Conservation (phyloP, 1,139 yeast genomes). For the Pichia sp. region DNA sequence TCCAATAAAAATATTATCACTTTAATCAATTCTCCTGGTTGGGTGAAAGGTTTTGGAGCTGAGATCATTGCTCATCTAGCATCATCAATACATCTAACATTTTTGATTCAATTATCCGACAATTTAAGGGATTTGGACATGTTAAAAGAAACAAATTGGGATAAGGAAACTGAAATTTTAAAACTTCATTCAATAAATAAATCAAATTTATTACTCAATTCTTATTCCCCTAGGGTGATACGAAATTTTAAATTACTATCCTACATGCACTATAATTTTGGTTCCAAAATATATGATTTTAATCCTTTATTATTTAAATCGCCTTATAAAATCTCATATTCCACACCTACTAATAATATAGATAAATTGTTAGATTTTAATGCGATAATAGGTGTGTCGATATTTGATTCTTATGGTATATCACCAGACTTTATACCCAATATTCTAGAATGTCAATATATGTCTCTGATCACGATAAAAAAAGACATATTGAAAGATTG, state of each 20-base stretch:
- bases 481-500: slow-evolving; percentile 12
- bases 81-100: slow-evolving; percentile 44
- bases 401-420: slow-evolving; percentile 35
- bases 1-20: slow-evolving; percentile 37
- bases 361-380: slow-evolving; percentile 26
- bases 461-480: slow-evolving; percentile 40
- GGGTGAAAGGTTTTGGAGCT: slow-evolving; percentile 87
- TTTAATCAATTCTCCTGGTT: slow-evolving; percentile 81
- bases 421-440: slow-evolving; percentile 36
- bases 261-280: slow-evolving; percentile 44
- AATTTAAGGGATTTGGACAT: slow-evolving; percentile 9
- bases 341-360: slow-evolving; percentile 22
- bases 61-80: slow-evolving; percentile 53
- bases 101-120: slow-evolving; percentile 39
- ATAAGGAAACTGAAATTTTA: slow-evolving; percentile 4
- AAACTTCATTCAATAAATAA: slow-evolving; percentile 3
- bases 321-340: slow-evolving; percentile 47
- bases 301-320: slow-evolving; percentile 41
- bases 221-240: slow-evolving; percentile 47
- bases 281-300: slow-evolving; percentile 38
- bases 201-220: not conserved
- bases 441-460: slow-evolving; percentile 50
- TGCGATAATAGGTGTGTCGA: slow-evolving; percentile 37
- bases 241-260: slow-evolving; percentile 45
- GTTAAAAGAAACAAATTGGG: slow-evolving; percentile 9